Evolutionary conservation across 1,284 basidiomycete genomes (phyloP).

Genomic region (Heimioporus retisporus): DNA sequence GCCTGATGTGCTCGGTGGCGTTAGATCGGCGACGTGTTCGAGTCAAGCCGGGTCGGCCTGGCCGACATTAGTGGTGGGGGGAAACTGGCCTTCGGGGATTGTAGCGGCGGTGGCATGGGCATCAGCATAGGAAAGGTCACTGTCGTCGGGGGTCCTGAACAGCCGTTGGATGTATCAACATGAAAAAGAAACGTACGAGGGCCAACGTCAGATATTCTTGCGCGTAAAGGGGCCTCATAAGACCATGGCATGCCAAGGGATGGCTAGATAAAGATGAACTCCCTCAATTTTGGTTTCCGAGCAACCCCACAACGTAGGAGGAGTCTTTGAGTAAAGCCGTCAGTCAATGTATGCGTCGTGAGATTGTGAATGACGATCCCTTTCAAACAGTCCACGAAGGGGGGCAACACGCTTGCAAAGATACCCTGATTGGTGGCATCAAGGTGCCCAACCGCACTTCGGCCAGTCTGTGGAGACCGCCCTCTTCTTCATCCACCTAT

Average conservation of each 20-base stretch:
- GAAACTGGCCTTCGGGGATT: too few relatives aligned
- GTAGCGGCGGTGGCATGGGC: too few relatives aligned
- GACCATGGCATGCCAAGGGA: constrained; percentile 96
- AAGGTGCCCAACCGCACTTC: constrained; percentile 92
- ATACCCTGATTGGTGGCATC: constrained; percentile 77
- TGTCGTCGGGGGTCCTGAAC: too few relatives aligned
- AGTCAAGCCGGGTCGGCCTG: too few relatives aligned
- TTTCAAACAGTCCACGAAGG: constrained; percentile 93
- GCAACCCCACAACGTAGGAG: constrained; percentile 92
- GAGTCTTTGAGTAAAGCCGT: constrained; percentile 48
- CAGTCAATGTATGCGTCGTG: background rate
- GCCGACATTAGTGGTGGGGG: too few relatives aligned
- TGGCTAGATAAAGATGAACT: constrained; percentile 83
- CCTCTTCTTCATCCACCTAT: constrained; percentile 80
- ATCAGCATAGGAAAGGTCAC: too few relatives aligned
- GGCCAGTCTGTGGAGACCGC: constrained; percentile 84
- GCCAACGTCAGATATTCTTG: constrained; percentile 83
- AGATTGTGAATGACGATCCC: constrained; percentile 58
- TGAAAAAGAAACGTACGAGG: constrained; percentile 66
- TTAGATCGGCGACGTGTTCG: too few relatives aligned
- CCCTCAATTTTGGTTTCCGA: constrained; percentile 93
- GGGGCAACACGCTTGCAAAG: constrained; percentile 93
- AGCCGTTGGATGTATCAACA: too few relatives aligned
- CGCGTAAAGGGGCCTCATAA: constrained; percentile 85
- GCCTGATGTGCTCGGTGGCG: too few relatives aligned